Percentiles rank a stretch among this genome's conserved stretches.
Conservation (phyloP, 257 asterid species). For the Nicotiana noctiflora region DNA sequence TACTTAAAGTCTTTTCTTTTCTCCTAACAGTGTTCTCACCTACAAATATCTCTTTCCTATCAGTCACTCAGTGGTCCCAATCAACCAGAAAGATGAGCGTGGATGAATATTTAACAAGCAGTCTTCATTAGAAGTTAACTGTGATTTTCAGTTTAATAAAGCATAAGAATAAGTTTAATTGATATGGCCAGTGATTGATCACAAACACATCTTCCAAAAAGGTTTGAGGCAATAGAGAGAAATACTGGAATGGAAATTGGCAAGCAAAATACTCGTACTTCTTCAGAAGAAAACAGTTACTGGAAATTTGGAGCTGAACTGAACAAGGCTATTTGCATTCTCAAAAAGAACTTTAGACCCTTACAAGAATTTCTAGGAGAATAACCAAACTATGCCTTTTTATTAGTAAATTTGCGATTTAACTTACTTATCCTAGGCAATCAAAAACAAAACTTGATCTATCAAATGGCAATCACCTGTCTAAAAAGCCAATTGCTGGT, state of each 20-base stretch:
- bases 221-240: background rate
- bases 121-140: background rate
- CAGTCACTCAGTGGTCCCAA: background rate
- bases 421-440: background rate
- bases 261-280: background rate
- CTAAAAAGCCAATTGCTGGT: constrained; percentile 3
- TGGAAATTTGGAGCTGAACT: background rate
- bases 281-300: background rate
- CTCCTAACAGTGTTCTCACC: background rate
- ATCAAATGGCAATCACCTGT: background rate
- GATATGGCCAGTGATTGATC: background rate
- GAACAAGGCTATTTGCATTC: too few species aligned
- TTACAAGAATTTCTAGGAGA: too few species aligned
- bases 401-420: background rate
- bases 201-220: background rate
- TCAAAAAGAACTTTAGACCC: too few species aligned
- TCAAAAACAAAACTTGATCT: background rate
- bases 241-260: background rate
- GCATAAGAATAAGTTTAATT: too few species aligned
- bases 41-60: background rate
- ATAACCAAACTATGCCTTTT: background rate
- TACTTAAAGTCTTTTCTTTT: background rate
- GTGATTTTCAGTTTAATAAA: background rate
- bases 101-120: background rate
- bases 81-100: background rate